A percentile compares a stretch with the other conserved stretches of the same genome.
These are phyloP conservation scores for Metahyphopichia silvanorum DNA, from an alignment of 805 yeast species.

Conservation along the genomic window DNA sequence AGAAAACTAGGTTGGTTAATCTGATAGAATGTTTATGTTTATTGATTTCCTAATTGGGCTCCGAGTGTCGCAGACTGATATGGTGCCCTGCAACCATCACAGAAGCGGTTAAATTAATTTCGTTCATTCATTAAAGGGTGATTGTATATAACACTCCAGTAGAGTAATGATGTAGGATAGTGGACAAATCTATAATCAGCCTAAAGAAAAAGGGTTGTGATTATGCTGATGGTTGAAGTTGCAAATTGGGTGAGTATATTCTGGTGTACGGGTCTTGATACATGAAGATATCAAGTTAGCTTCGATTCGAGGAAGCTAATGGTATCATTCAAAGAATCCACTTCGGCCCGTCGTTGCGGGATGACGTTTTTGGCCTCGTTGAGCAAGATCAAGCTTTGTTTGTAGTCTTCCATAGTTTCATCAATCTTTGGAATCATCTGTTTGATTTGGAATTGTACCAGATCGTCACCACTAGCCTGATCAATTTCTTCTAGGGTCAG, in stretches of 20 bases:
- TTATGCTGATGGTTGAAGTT: neutral
- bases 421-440: constrained; percentile 7
- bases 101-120: too few relatives aligned
- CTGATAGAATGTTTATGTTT: neutral
- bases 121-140: too few relatives aligned
- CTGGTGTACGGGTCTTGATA: too few relatives aligned
- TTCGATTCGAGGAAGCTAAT: constrained; percentile 24
- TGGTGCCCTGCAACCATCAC: too few relatives aligned
- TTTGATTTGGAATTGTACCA: constrained; percentile 6
- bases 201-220: too few relatives aligned
- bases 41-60: constrained; percentile 1
- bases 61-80: too few relatives aligned
- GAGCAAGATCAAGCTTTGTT: constrained; percentile 24
- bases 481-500: constrained; percentile 19
- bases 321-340: constrained; percentile 32
- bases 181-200: too few relatives aligned
- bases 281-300: too few relatives aligned
- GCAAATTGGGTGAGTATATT: too few relatives aligned
- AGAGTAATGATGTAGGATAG: too few relatives aligned
- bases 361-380: constrained; percentile 30
- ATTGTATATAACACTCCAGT: too few relatives aligned
- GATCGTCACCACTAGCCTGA: constrained; percentile 7
- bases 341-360: constrained; percentile 33
- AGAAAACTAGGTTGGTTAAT: neutral
- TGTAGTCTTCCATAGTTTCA: constrained; percentile 21